These are phyloP conservation scores for Citrus medica DNA, from an alignment of 345 rosid species.

Conservation along the genomic window DNA sequence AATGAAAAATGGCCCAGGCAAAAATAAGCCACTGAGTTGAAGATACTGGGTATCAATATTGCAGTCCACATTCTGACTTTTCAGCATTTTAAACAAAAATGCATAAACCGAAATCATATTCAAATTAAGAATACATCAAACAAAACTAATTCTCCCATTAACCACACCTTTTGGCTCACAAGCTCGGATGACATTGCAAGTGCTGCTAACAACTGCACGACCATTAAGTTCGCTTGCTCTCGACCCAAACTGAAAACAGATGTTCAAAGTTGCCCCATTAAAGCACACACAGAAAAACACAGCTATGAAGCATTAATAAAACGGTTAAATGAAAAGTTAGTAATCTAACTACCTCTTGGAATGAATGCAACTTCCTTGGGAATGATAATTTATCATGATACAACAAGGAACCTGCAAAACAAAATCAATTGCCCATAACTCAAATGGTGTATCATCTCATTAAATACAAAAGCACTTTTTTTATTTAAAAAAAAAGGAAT, in stretches of 20 bases:
- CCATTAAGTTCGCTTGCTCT: conserved; percentile 30
- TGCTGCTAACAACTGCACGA: conserved; percentile 13
- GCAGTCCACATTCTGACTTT: background rate
- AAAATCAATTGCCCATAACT: background rate
- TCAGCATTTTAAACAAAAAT: background rate
- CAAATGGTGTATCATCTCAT: too few species aligned
- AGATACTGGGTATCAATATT: background rate
- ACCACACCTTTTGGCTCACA: conserved; percentile 27
- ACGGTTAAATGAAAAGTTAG: too few species aligned
- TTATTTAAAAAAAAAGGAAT: background rate
- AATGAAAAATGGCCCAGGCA: background rate
- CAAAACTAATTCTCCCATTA: background rate
- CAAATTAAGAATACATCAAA: background rate
- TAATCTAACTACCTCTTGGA: conserved; percentile 18
- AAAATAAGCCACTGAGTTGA: background rate
- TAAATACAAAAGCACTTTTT: background rate
- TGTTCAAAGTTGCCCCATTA: background rate
- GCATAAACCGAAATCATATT: background rate
- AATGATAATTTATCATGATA: conserved; percentile 13
- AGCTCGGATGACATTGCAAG: conserved; percentile 8
- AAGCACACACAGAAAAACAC: background rate
- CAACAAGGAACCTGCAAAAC: conserved; percentile 15
- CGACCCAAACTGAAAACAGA: conserved; percentile 29
- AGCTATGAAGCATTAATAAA: background rate
- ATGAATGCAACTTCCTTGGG: conserved; percentile 11